phyloP scores from a whole-genome alignment of 345 rosid species.

The Physaria fendleri region DNA sequence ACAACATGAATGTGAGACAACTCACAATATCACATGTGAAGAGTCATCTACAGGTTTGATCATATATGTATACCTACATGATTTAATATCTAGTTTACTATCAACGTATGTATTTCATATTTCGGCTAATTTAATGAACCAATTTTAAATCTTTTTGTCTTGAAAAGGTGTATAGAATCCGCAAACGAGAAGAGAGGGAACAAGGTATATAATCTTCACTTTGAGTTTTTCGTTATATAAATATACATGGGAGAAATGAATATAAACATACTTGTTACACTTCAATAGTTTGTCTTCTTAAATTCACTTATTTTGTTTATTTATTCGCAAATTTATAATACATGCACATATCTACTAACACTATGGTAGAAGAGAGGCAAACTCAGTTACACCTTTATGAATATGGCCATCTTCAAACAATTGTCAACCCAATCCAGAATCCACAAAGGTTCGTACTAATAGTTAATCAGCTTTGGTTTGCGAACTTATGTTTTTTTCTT shows the following conservation, averaged over 20 bases:
- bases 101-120: background rate
- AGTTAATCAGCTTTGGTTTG: background rate
- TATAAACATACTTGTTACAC: background rate
- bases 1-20: slow-evolving; percentile 45
- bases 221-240: background rate
- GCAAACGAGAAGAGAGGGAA: background rate
- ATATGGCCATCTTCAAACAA: background rate
- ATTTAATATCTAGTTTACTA: background rate
- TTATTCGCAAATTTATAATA: background rate
- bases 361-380: background rate
- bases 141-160: background rate
- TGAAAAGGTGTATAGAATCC: background rate
- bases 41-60: slow-evolving; percentile 59
- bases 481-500: background rate
- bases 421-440: background rate
- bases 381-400: background rate
- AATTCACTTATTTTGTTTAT: no score
- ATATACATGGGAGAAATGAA: background rate
- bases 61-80: background rate
- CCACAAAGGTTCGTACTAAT: background rate
- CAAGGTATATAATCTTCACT: background rate
- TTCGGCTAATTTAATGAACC: background rate
- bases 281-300: no score
- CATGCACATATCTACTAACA: background rate
- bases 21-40: slow-evolving; percentile 54